Percentiles rank a stretch among this genome's conserved stretches.
Evolutionary conservation across 2,329 filamentous ascomycete genomes (phyloP).

Genomic region (Cercospora sp.): DNA sequence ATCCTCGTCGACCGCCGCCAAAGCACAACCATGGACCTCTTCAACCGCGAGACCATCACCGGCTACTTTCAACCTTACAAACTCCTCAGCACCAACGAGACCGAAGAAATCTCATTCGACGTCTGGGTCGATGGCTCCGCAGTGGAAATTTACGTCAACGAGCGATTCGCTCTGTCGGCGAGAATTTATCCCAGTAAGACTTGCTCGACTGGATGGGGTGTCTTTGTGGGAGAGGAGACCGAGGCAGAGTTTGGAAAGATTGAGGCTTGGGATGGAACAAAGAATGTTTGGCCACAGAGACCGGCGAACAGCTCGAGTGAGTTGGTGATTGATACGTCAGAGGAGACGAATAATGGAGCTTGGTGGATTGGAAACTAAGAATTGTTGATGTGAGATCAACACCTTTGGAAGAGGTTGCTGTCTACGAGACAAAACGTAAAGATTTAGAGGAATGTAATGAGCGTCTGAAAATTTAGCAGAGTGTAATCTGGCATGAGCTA

Average conservation of each 20-base stretch:
- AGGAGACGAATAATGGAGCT: constrained; percentile 47
- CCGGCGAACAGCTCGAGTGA: constrained; percentile 44
- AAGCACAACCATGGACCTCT: constrained; percentile 46
- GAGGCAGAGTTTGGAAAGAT: constrained; percentile 41
- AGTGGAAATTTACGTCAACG: constrained; percentile 51
- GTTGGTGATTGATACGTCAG: constrained; percentile 46
- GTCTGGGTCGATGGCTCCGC: constrained; percentile 52
- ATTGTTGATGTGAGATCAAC: no score
- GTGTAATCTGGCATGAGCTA: neutral
- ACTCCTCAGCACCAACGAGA: constrained; percentile 27
- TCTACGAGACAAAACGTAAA: no score
- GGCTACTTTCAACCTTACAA: constrained; percentile 52
- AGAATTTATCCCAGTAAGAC: constrained; percentile 49
- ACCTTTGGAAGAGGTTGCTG: no score
- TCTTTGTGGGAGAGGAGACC: constrained; percentile 44
- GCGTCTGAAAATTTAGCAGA: neutral
- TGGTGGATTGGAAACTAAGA: constrained; percentile 46
- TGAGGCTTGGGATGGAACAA: constrained; percentile 43
- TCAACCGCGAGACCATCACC: constrained; percentile 47
- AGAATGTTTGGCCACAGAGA: constrained; percentile 45
- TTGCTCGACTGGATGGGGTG: constrained; percentile 47
- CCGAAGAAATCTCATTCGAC: constrained; percentile 46
- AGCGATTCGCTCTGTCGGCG: constrained; percentile 44
- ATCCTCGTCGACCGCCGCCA: constrained; percentile 48
- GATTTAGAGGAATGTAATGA: neutral